These are phyloP conservation scores for Cicer arietinum DNA, from an alignment of 306 rosid species.

Conservation along the genomic window DNA sequence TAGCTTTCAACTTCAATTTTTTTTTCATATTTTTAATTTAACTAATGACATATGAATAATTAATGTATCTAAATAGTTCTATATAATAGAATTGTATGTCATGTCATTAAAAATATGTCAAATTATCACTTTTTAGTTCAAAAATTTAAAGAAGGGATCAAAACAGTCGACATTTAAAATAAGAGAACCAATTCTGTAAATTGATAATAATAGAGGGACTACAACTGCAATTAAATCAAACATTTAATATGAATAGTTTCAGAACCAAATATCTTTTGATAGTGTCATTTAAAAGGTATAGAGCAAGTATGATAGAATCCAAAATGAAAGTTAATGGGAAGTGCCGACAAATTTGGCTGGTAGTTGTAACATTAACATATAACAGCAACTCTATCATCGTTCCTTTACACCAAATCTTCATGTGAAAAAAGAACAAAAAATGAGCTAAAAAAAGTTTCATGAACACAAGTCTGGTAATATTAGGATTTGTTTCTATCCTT, in stretches of 20 bases:
- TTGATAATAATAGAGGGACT: no score
- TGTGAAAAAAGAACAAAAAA: not conserved
- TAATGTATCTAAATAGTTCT: no score
- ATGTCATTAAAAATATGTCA: no score
- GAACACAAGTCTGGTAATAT: conserved; percentile 8
- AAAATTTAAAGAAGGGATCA: no score
- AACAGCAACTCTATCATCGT: conserved; percentile 4
- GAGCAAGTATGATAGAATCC: not conserved
- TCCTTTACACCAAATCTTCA: conserved; percentile 27
- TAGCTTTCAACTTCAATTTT: no score
- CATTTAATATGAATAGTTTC: not conserved
- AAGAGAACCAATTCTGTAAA: no score
- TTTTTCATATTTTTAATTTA: no score
- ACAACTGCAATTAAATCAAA: not conserved
- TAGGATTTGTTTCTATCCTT: conserved; percentile 29
- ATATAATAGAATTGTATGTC: no score
- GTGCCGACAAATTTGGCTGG: not conserved
- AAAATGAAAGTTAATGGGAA: conserved; percentile 1
- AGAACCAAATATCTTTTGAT: not conserved
- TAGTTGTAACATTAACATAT: not conserved
- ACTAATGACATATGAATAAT: no score
- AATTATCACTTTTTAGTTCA: no score
- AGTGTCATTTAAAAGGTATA: not conserved
- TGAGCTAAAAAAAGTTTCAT: not conserved
- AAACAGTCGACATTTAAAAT: no score